Conservation (phyloP, 805 yeast species). For the Priceomyces melissophilus region DNA sequence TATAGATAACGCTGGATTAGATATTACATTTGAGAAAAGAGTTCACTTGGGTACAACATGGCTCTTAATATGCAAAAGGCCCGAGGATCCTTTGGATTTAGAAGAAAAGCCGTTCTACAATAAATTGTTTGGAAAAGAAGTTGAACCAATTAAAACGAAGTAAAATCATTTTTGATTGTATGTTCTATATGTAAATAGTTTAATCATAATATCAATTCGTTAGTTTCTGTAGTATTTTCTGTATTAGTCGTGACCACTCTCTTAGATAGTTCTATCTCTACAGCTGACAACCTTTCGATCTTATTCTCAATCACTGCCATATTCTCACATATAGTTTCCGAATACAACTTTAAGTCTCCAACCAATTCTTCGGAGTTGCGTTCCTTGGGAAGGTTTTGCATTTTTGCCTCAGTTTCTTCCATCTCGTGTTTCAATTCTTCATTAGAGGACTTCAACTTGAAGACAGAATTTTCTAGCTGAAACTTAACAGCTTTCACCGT, state of each 20-base stretch:
- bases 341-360: conserved; percentile 49
- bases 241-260: conserved; percentile 28
- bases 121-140: conserved; percentile 38
- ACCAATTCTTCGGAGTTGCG: conserved; percentile 26
- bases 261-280: conserved; percentile 45
- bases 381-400: conserved; percentile 11
- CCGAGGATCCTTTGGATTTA: conserved; percentile 55
- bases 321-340: conserved; percentile 58
- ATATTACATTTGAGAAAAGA: conserved; percentile 73
- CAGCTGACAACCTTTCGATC: conserved; percentile 38
- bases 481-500: conserved; percentile 13
- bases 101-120: conserved; percentile 42
- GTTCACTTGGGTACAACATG: conserved; percentile 92
- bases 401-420: conserved; percentile 12
- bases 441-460: conserved; percentile 52
- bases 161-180: conserved; percentile 5
- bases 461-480: conserved; percentile 36
- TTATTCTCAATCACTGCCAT: conserved; percentile 52
- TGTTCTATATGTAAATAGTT: conserved; percentile 6
- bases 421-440: conserved; percentile 43
- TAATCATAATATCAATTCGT: conserved; percentile 4
- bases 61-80: conserved; percentile 72
- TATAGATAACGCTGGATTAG: conserved; percentile 78
- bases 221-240: not conserved
- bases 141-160: conserved; percentile 21